Evolutionary conservation across 768 basidiomycete species (phyloP), one percentile per base, ranked within the genome.

Genomic region (Leccinum imitatum): DNA sequence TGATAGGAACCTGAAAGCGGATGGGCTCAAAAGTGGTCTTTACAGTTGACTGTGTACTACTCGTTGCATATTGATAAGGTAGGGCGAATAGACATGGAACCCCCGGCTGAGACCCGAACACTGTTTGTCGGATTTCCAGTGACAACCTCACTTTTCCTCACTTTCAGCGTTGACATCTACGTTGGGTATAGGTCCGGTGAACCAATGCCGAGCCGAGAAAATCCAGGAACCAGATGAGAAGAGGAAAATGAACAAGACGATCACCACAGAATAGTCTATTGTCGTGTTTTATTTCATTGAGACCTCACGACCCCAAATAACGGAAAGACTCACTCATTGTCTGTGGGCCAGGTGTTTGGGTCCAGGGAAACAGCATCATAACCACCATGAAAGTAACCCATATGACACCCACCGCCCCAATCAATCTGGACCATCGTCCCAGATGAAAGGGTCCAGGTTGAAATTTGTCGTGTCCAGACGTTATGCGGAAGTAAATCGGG

Each of bases 401-500:
- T 2, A 59, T 6, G 8, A 75, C 64, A 13, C 69, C 74, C 13
- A 66, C 68, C 30, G 65, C 60, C 19, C 75, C 74, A 30, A 78
- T 65, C 3, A 65, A 64, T 8, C 68, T 61, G 15, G 69, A 71
- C 67, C 67, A 76, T 23, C 67, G 50, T 8, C 66, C 69, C 13
- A 75, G 71, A 39, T 60, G 63, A 56, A 77, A 77, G 3, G 74
- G 74, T 1, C 77, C 73, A 13, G 74, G 74, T 19, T 64, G 60
- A 48, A 78, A 67, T 30, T 69, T 70, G n/a, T 67, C 59, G 27
- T 69, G 63, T 6, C 75, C 75, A 35, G 67, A 69, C 4, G 74
- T 77, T 19, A 76, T 69, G 21, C 75, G 75, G 23, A 72, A 64
- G 51, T 73, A 72, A n/a, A 78, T 74, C 0, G 77, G 76, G 15